A percentile compares a stretch with the other conserved stretches of the same genome.
These are phyloP conservation scores for Oryza coarctata DNA, from an alignment of 176 grass and related monocot species.

Conservation along the genomic window DNA sequence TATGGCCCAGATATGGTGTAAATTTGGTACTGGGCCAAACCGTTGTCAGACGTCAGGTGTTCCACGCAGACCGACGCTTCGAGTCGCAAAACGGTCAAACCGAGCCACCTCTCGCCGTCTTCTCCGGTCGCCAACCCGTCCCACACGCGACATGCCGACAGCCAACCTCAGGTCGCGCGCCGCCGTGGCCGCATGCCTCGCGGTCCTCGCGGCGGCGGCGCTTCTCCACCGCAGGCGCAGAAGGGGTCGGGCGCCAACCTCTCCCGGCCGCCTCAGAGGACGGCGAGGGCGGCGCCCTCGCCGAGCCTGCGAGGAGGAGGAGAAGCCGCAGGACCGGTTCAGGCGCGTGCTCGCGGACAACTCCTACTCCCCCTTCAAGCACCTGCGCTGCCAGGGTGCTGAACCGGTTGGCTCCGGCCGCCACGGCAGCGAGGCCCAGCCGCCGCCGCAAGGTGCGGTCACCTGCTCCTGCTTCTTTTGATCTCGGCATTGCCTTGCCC, in stretches of 20 bases:
- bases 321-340: slow-evolving; percentile 80
- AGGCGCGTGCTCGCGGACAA: slow-evolving; percentile 77
- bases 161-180: slow-evolving; percentile 42
- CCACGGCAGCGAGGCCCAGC: background rate
- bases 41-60: too few species aligned
- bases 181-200: slow-evolving; percentile 31
- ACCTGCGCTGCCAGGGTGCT: slow-evolving; percentile 49
- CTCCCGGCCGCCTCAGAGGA: slow-evolving; percentile 13
- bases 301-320: slow-evolving; percentile 54
- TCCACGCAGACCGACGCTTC: background rate
- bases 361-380: slow-evolving; percentile 78
- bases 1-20: too few species aligned
- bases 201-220: slow-evolving; percentile 38
- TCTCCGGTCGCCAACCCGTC: background rate
- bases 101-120: background rate
- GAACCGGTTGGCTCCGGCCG: slow-evolving; percentile 22
- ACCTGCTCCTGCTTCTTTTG: background rate
- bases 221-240: slow-evolving; percentile 42
- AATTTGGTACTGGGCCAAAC: too few species aligned
- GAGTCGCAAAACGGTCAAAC: background rate
- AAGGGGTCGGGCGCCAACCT: background rate
- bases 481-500: slow-evolving; percentile 4
- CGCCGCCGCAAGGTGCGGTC: slow-evolving; percentile 9
- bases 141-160: slow-evolving; percentile 32
- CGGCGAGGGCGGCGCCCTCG: slow-evolving; percentile 31